phyloP scores from a whole-genome alignment of 2,329 filamentous ascomycete species.

The Phyllosticta paracitricarpa region DNA sequence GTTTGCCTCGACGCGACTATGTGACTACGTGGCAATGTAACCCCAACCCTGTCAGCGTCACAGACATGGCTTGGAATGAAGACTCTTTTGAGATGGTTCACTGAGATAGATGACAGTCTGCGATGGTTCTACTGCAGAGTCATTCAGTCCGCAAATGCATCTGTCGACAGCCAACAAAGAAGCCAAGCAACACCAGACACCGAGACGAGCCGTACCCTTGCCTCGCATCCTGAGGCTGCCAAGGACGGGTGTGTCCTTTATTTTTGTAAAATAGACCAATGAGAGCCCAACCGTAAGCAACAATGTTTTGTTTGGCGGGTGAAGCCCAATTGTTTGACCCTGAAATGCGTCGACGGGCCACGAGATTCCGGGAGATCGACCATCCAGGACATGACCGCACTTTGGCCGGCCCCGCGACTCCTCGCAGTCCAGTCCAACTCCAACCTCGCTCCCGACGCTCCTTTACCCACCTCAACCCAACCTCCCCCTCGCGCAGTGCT shows the following conservation, averaged over 20 bases:
- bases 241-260: too few relatives aligned
- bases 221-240: too few relatives aligned
- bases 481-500: background rate
- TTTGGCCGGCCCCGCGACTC: background rate
- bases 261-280: background rate
- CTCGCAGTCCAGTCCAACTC: background rate
- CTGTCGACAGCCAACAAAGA: too few relatives aligned
- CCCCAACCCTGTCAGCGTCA: too few relatives aligned
- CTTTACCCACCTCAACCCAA: background rate
- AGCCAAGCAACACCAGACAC: too few relatives aligned
- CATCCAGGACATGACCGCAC: background rate
- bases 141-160: too few relatives aligned
- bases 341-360: background rate
- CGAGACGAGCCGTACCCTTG: too few relatives aligned
- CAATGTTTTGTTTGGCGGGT: background rate
- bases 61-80: too few relatives aligned
- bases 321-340: background rate
- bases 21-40: too few relatives aligned
- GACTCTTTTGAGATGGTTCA: too few relatives aligned
- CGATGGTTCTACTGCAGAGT: too few relatives aligned
- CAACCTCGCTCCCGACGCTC: background rate
- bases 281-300: background rate
- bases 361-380: conserved; percentile 8
- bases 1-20: background rate
- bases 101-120: too few relatives aligned